Evolutionary conservation across 2,329 filamentous ascomycete species (phyloP).

Genomic region (Gliomastix tumulicola): DNA sequence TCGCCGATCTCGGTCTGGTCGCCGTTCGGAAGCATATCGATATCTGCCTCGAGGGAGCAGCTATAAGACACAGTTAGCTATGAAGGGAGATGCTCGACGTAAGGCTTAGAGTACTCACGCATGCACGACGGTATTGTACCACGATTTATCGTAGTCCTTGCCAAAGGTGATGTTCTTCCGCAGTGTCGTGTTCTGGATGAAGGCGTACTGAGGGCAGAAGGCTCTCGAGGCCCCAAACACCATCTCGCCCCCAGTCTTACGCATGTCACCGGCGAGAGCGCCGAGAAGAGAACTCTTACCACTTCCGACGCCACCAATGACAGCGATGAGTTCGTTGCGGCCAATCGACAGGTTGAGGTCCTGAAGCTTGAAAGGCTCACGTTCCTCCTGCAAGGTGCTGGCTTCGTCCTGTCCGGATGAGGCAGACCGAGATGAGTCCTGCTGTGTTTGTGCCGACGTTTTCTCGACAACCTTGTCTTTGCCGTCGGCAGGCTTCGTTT

Average conservation of each 20-base stretch:
- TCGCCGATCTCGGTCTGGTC: conserved; percentile 93
- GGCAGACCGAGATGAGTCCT: conserved; percentile 14
- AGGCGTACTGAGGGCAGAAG: conserved; percentile 94
- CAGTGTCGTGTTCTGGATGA: conserved; percentile 91
- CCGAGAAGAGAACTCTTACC: conserved; percentile 88
- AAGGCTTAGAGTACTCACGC: conserved; percentile 52
- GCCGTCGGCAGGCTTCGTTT: conserved; percentile 10
- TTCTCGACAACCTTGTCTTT: conserved; percentile 18
- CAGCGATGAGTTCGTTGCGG: conserved; percentile 70
- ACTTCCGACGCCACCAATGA: conserved; percentile 84
- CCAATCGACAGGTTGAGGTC: conserved; percentile 62
- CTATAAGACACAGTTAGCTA: no score
- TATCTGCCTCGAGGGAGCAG: conserved; percentile 76
- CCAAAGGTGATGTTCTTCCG: conserved; percentile 89
- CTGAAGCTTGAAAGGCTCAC: conserved; percentile 66
- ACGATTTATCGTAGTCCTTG: conserved; percentile 63
- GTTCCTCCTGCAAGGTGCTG: conserved; percentile 49
- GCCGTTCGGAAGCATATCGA: conserved; percentile 87
- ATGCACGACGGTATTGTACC: conserved; percentile 80
- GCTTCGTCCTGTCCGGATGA: conserved; percentile 38
- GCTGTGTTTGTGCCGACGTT: conserved; percentile 5
- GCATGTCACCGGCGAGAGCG: conserved; percentile 90
- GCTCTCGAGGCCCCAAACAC: conserved; percentile 73
- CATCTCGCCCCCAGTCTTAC: conserved; percentile 68
- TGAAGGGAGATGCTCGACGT: no score